Evolutionary conservation across 1,284 basidiomycete genomes (phyloP).

Genomic region (Ceratobasidium theobromae): DNA sequence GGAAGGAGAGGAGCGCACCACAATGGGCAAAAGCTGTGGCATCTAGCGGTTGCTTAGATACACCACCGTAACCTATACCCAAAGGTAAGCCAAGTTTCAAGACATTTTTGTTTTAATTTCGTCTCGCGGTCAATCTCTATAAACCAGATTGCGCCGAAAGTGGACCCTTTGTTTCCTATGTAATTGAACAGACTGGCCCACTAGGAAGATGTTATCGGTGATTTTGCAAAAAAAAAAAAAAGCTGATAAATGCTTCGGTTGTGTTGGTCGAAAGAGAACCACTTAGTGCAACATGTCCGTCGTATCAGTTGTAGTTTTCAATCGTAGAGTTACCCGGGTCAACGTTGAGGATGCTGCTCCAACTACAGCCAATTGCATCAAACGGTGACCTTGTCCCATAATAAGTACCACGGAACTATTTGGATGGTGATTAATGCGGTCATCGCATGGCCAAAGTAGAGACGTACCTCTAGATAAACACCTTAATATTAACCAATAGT

Average conservation of each 20-base stretch:
- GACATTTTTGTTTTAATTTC: not conserved
- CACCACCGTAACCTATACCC: not conserved
- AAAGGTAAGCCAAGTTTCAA: not conserved
- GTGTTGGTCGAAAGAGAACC: not conserved
- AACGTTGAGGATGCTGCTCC: slow-evolving; percentile 3
- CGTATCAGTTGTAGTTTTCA: not conserved
- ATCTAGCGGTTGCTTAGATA: not conserved
- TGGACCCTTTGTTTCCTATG: slow-evolving; percentile 8
- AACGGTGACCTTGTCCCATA: slow-evolving; percentile 1
- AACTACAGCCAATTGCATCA: not conserved
- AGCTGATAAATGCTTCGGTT: not conserved
- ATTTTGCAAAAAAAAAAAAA: slow-evolving; percentile 12
- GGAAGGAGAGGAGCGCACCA: not conserved
- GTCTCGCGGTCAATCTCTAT: slow-evolving; percentile 27
- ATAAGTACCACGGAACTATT: slow-evolving; percentile 15
- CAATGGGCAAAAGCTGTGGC: slow-evolving; percentile 7
- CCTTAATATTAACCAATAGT: not conserved
- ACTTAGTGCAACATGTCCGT: slow-evolving; percentile 10
- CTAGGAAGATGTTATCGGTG: not conserved
- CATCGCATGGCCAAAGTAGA: not conserved
- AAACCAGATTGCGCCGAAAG: slow-evolving; percentile 6
- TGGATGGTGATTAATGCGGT: not conserved
- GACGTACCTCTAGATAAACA: not conserved
- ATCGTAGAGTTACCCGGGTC: slow-evolving; percentile 12
- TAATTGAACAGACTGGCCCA: slow-evolving; percentile 29